A percentile compares a stretch with the other conserved stretches of the same genome.
Evolutionary conservation across 352 stramenopile genomes (phyloP).

Genomic region (Lagenidium giganteum): DNA sequence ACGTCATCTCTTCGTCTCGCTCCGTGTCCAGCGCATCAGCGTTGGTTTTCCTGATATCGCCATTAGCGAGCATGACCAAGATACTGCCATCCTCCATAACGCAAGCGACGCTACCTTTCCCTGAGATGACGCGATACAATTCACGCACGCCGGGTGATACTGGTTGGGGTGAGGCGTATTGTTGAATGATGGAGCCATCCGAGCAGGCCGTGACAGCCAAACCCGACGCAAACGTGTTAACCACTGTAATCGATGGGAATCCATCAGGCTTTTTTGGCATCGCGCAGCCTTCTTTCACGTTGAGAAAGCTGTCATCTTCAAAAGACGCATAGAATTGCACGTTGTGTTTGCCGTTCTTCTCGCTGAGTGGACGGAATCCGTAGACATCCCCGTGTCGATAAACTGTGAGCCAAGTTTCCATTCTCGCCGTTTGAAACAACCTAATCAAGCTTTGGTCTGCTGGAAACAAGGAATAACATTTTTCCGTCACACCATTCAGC

Average conservation of each 20-base stretch:
- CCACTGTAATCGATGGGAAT: slow-evolving; percentile 31
- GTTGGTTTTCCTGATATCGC: slow-evolving; percentile 13
- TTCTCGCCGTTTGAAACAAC: slow-evolving; percentile 35
- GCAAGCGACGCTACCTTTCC: slow-evolving; percentile 49
- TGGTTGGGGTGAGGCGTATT: slow-evolving; percentile 6
- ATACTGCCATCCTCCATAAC: slow-evolving; percentile 28
- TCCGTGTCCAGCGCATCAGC: slow-evolving; percentile 3
- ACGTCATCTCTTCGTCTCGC: slow-evolving; percentile 4
- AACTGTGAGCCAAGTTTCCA: slow-evolving; percentile 56
- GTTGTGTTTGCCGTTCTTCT: not conserved
- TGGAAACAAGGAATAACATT: slow-evolving; percentile 50
- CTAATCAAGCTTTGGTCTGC: slow-evolving; percentile 63
- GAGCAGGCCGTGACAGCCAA: slow-evolving; percentile 48
- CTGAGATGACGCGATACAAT: slow-evolving; percentile 43
- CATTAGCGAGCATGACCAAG: slow-evolving; percentile 45
- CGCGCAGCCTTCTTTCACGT: slow-evolving; percentile 26
- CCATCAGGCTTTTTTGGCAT: slow-evolving; percentile 43
- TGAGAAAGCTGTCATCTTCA: slow-evolving; percentile 38
- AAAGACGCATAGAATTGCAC: slow-evolving; percentile 56
- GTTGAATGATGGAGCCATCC: slow-evolving; percentile 51
- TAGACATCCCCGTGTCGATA: slow-evolving; percentile 55
- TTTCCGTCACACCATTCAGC: slow-evolving; percentile 33
- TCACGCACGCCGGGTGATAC: slow-evolving; percentile 13
- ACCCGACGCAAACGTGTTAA: slow-evolving; percentile 45
- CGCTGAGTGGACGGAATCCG: slow-evolving; percentile 31